Conservation (phyloP, 2,329 filamentous ascomycete species). For the Penicillium sp. region DNA sequence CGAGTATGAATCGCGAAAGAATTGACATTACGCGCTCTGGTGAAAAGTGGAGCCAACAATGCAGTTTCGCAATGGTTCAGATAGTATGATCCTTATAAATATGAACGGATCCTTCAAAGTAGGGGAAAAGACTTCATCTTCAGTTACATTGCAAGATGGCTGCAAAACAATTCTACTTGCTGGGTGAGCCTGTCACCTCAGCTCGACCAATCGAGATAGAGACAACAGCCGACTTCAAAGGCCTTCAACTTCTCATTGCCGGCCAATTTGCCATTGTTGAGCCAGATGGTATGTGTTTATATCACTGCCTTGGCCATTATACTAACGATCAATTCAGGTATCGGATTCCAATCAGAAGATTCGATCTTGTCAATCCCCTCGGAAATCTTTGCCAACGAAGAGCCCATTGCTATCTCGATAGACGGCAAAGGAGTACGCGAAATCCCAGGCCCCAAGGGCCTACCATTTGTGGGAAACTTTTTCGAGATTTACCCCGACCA, state of each 20-base stretch:
- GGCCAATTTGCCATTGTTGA: conserved; percentile 34
- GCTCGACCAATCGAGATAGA: conserved; percentile 25
- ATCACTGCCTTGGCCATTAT: neutral
- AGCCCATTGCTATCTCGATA: conserved; percentile 26
- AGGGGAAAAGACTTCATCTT: neutral
- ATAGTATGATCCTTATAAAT: conserved; percentile 13
- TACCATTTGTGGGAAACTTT: conserved; percentile 52
- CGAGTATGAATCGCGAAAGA: neutral
- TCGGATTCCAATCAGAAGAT: conserved; percentile 22
- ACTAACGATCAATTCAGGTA: conserved; percentile 14
- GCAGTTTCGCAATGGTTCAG: conserved; percentile 5
- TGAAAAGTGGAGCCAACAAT: conserved; percentile 2
- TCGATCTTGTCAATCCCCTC: conserved; percentile 5
- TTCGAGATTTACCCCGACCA: conserved; percentile 59
- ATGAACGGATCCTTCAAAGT: neutral
- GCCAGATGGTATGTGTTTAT: conserved; percentile 24
- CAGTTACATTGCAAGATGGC: conserved; percentile 11
- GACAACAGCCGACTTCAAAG: conserved; percentile 18
- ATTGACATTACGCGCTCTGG: neutral
- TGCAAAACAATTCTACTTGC: conserved; percentile 21
- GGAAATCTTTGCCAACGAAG: conserved; percentile 13
- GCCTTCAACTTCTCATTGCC: conserved; percentile 24
- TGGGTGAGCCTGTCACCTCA: conserved; percentile 23
- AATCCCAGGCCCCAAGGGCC: conserved; percentile 16
- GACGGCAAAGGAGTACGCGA: conserved; percentile 33